phyloP scores from a whole-genome alignment of 164 flowering plant species.

The Liquidambar formosana region DNA sequence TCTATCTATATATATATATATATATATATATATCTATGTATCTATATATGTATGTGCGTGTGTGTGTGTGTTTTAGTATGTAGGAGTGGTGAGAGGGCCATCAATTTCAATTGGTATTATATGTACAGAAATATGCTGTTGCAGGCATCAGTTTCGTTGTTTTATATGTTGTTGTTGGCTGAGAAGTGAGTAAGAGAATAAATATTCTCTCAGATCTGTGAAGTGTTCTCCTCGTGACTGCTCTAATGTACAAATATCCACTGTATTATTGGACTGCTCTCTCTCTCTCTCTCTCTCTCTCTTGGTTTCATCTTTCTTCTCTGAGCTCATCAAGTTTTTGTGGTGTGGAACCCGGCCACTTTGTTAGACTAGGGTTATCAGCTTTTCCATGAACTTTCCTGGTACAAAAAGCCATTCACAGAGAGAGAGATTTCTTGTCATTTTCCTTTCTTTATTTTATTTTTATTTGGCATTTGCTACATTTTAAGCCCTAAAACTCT shows the following conservation, averaged over 20 bases:
- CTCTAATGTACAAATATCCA: constrained; percentile 17
- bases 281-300: constrained; percentile 16
- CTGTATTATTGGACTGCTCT: constrained; percentile 22
- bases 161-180: constrained; percentile 40
- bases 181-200: constrained; percentile 32
- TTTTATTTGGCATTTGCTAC: too few species aligned
- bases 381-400: too few species aligned
- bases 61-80: too few species aligned
- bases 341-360: neutral
- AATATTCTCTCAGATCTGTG: constrained; percentile 31
- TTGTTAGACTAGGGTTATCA: too few species aligned
- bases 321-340: neutral
- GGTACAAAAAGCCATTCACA: too few species aligned
- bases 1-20: too few species aligned
- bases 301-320: constrained; percentile 7
- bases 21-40: too few species aligned
- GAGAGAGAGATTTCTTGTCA: too few species aligned
- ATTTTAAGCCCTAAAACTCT: too few species aligned
- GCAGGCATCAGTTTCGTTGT: constrained; percentile 42
- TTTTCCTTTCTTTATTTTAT: too few species aligned
- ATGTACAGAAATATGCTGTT: constrained; percentile 31
- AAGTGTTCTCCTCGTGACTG: constrained; percentile 43
- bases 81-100: constrained; percentile 3
- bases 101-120: constrained; percentile 22
- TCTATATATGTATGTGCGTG: too few species aligned